Conservation (phyloP, 1,139 yeast species). For the Debaryomyces sp. region DNA sequence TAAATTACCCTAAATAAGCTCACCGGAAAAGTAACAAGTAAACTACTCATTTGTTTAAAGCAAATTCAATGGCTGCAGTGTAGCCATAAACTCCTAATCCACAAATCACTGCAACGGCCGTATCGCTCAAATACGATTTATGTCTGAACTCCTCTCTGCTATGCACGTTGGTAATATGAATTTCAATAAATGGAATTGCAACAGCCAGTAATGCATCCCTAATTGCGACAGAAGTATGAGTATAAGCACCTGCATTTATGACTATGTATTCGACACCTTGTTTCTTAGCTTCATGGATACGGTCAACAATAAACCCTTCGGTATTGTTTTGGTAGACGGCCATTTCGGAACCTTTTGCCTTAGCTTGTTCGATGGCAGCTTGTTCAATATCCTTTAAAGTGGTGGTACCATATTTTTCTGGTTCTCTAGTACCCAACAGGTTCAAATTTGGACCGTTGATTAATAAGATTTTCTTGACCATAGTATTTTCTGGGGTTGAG, state of each 20-base stretch:
- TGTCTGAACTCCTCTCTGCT: constrained; percentile 54
- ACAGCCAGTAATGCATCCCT: constrained; percentile 53
- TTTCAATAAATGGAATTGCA: constrained; percentile 50
- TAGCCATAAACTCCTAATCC: constrained; percentile 54
- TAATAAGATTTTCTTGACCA: constrained; percentile 46
- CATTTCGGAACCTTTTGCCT: constrained; percentile 31
- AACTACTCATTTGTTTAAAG: constrained; percentile 16
- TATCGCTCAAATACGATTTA: constrained; percentile 49
- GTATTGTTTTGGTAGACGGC: constrained; percentile 43
- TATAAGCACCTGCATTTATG: constrained; percentile 55
- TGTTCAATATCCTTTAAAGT: constrained; percentile 43
- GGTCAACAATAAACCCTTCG: constrained; percentile 51
- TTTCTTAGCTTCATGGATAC: constrained; percentile 46
- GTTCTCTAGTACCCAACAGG: constrained; percentile 51
- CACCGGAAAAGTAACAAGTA: background rate
- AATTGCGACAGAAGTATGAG: constrained; percentile 53
- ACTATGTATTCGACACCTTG: constrained; percentile 45
- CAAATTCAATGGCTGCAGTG: constrained; percentile 51
- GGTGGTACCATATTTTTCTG: constrained; percentile 52
- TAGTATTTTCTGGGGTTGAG: constrained; percentile 10
- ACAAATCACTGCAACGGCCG: constrained; percentile 50
- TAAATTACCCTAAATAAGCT: background rate
- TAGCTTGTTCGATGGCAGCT: constrained; percentile 41
- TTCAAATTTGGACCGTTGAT: constrained; percentile 54
- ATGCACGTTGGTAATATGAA: constrained; percentile 53